Evolutionary conservation across 257 asterid species (phyloP), one percentile per base, ranked within the genome.

Genomic region (Salvia rosmarinus): DNA sequence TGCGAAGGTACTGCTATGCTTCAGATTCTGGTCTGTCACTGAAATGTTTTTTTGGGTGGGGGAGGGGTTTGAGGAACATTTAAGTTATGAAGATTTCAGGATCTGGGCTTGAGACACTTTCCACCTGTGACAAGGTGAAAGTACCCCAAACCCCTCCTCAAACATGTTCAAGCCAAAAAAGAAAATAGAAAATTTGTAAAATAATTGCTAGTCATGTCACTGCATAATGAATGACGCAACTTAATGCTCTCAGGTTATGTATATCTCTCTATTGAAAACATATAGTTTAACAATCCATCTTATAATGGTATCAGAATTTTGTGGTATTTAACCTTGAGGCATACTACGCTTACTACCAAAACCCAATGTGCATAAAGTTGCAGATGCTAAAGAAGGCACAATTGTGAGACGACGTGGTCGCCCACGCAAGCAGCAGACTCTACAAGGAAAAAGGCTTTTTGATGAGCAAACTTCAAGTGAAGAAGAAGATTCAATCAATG

Each of bases 401-500:
- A 20, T 85, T 21, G 87, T 71, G 75, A 88, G 84, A 81, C 85
- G 90, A 17, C 95, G 96, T 51, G 99, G 98, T 37, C 96, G 96
- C 19, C 96, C 93, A 35, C 85, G 85, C 46, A 94, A 94, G 87
- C 83, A 81, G 70, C 92, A 79, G 78, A 82, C 83, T 69, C 16
- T 89, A 64, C 89, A 77, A 57, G 99, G 98, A 30, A 95, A 88
- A 74, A 87, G 84, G 78, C 96, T 95, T 39, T n/a, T 91, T 60
- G 88, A 85, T 54, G 96, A 87, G 62, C 82, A 82, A 70, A 84
- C 75, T 73, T 88, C 97, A 16, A 88, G 97, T 71, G 99, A 83
- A 61, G 97, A 91, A 50, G 98, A 89, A 79, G 98, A 94, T 68
- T 82, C 96, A 50, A 83, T 89, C 70, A 91, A 93, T 74, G 99